Conservation (phyloP, 371 early-diverging fungal genomes). For the Mortierella sp. region DNA sequence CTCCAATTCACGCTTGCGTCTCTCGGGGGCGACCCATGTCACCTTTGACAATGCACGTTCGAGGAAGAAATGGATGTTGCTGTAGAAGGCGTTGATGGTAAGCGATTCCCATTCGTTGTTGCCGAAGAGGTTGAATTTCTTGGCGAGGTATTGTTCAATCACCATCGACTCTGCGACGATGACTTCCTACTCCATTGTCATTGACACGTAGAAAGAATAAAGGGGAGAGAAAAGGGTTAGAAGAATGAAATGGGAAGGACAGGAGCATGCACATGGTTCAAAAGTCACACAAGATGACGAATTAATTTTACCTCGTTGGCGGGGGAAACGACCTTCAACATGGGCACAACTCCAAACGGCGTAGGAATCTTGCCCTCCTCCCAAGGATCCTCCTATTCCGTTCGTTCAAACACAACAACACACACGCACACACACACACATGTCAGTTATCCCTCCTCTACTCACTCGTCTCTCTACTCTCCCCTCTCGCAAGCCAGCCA, state of each 20-base stretch:
- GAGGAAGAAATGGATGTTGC: slow-evolving; percentile 41
- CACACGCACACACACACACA: neutral
- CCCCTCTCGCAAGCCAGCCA: no score
- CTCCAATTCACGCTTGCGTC: slow-evolving; percentile 21
- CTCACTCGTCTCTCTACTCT: neutral
- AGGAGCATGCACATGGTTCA: neutral
- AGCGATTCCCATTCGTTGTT: slow-evolving; percentile 43
- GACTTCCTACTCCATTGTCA: slow-evolving; percentile 15
- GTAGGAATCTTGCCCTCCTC: slow-evolving; percentile 22
- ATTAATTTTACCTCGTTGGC: slow-evolving; percentile 27
- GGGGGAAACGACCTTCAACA: slow-evolving; percentile 22
- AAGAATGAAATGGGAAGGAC: neutral
- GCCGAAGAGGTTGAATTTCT: slow-evolving; percentile 35
- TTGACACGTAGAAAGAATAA: neutral
- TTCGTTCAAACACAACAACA: neutral
- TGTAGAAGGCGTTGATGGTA: slow-evolving; percentile 33
- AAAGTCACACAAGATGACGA: neutral
- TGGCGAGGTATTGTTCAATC: slow-evolving; percentile 38
- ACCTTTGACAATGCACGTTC: slow-evolving; percentile 33
- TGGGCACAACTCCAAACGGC: slow-evolving; percentile 40
- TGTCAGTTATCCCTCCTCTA: no score
- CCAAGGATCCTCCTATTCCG: slow-evolving; percentile 18
- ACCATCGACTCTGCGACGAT: slow-evolving; percentile 37
- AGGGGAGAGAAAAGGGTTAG: neutral
- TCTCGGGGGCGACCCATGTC: slow-evolving; percentile 24